Evolutionary conservation across 225 moss, liverwort and hornwort genomes (phyloP), one percentile per base, ranked within the genome.

Genomic region (Lunularia cruciata): DNA sequence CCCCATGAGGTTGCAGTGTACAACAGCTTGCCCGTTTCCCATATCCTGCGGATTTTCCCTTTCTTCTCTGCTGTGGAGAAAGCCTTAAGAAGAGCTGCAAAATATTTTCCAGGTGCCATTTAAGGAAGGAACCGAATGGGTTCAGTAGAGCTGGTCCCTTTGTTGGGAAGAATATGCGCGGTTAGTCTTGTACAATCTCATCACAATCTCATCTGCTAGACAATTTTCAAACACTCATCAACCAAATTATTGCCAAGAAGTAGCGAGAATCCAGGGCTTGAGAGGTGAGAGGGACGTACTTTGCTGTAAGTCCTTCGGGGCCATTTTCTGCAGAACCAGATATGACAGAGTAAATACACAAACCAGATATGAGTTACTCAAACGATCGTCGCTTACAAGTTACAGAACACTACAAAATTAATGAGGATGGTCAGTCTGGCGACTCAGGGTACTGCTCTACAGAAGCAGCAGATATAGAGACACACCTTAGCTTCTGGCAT

Each of bases 1-100:
- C 83, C 83, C 83, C 83, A 83, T 9, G 83, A 83, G 20, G 78
- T 75, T 10, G 75, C 75, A 16, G 72, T 78, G 60, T 83, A 83
- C 45, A 78, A 33, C 40, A 78, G 27, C 48, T 76, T 83, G 37
- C 63, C 68, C 0, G 78, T 72, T 52, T 78, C 78, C 83, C 83
- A 83, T 9, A 83, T n/a, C 54, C 51, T 83, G 0, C 72, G 68
- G 6, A 83, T 1, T 48, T 57, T 75, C 3, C 83, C 83, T 46
- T 79, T 83, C 27, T 78, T 61, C 47, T 83, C 78, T 32, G 12
- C 47, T 32, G 57, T 68, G 51, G 46, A 72, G 32, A 83, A 83
- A 39, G 78, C 78, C 35, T 83, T 78, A 0, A 75, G 49, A 28
- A 83, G 57, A 33, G 78, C 83, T 83, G 72, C 64, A 78, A 39